Percentiles rank a stretch among this genome's conserved stretches.
phyloP scores from a whole-genome alignment of 371 early-diverging fungal genomes.

The Fennellomyces sp. region DNA sequence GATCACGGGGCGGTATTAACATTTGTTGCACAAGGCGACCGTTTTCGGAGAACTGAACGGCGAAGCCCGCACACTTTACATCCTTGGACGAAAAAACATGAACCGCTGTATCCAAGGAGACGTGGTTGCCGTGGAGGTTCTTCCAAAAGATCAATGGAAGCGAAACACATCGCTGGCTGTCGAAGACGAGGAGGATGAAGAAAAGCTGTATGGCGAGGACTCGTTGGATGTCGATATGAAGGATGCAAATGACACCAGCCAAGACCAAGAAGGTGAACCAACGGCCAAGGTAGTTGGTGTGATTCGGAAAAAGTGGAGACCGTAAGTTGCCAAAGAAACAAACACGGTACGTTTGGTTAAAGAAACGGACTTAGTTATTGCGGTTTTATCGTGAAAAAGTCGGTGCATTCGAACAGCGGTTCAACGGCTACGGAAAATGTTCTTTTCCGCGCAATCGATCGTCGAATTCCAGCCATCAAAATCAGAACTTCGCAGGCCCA shows the following conservation, averaged over 20 bases:
- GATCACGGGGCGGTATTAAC: background rate
- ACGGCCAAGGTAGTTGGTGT: conserved; percentile 91
- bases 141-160: conserved; percentile 85
- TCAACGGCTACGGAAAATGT: conserved; percentile 57
- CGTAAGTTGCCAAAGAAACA: no score
- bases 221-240: conserved; percentile 27
- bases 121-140: conserved; percentile 19
- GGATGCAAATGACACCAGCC: conserved; percentile 18
- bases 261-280: conserved; percentile 53
- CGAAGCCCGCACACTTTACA: conserved; percentile 70
- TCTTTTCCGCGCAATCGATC: conserved; percentile 88
- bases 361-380: conserved; percentile 80
- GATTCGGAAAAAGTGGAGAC: conserved; percentile 93
- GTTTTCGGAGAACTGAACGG: conserved; percentile 79
- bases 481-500: conserved; percentile 90
- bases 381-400: conserved; percentile 85
- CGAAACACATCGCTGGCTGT: conserved; percentile 70
- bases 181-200: conserved; percentile 65
- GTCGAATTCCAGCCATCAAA: conserved; percentile 88
- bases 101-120: conserved; percentile 91
- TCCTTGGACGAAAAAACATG: conserved; percentile 82
- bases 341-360: no score
- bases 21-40: no score
- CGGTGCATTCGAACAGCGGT: conserved; percentile 57
- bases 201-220: conserved; percentile 48